phyloP scores from a whole-genome alignment of 2,329 filamentous ascomycete genomes.

The Aphanoascus verrucosus region DNA sequence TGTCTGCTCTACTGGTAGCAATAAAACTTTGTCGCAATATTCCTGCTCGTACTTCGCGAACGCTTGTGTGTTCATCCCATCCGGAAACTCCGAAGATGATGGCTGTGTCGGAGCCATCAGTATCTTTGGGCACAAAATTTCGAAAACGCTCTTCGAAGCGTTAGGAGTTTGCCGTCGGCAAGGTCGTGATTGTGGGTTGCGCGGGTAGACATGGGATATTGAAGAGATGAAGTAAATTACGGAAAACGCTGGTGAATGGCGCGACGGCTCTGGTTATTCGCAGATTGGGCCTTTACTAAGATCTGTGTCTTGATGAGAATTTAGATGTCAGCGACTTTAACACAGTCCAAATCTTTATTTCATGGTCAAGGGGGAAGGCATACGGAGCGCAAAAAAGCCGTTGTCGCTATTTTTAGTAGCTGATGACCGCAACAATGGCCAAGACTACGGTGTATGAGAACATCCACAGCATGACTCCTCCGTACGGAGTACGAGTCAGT shows the following conservation, averaged over 20 bases:
- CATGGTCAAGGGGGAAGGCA: too few relatives aligned
- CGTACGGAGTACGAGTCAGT: too few relatives aligned
- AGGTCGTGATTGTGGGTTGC: background rate
- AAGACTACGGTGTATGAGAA: too few relatives aligned
- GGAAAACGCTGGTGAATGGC: too few relatives aligned
- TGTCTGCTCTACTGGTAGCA: slow-evolving; percentile 17
- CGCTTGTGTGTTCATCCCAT: background rate
- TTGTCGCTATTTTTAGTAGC: too few relatives aligned
- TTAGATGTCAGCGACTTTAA: too few relatives aligned
- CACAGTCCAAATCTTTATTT: too few relatives aligned
- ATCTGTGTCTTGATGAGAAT: too few relatives aligned
- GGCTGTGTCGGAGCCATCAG: background rate
- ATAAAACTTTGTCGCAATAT: slow-evolving; percentile 12
- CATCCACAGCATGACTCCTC: too few relatives aligned
- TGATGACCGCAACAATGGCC: too few relatives aligned
- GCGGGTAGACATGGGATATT: background rate
- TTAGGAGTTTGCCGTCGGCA: background rate
- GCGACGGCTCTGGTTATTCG: background rate
- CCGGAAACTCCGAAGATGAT: background rate
- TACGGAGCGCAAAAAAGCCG: too few relatives aligned
- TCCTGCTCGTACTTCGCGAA: slow-evolving; percentile 5
- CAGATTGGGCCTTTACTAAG: too few relatives aligned
- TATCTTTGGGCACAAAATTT: background rate
- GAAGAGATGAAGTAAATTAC: background rate
- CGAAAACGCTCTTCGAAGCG: background rate